Conservation (phyloP, 306 rosid genomes). For the Alnus rubra region DNA sequence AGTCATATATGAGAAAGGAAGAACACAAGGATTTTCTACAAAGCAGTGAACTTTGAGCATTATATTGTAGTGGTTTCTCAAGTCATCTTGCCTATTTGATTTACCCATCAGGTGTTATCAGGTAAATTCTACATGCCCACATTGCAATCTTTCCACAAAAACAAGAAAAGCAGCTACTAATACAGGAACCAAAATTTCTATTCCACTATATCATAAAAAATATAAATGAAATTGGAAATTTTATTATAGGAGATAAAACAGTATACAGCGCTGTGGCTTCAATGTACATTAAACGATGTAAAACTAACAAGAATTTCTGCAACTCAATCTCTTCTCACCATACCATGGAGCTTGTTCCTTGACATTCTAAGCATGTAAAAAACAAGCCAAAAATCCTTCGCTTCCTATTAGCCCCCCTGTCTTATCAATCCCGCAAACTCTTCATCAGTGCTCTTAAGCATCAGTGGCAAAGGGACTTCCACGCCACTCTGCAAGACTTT, state of each 20-base stretch:
- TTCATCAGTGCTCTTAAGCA: conserved; percentile 81
- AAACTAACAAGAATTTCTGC: background rate
- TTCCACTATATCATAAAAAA: too few relatives aligned
- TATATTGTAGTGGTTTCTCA: background rate
- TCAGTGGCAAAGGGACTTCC: conserved; percentile 48
- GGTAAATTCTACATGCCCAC: background rate
- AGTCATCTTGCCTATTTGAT: background rate
- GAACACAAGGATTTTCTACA: background rate
- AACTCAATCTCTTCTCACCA: too few relatives aligned
- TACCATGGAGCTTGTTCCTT: background rate
- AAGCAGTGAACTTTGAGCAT: background rate
- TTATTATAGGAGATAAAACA: background rate
- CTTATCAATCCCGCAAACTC: conserved; percentile 60
- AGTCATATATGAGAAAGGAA: background rate
- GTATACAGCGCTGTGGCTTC: background rate
- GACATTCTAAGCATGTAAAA: background rate
- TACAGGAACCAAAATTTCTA: too few relatives aligned
- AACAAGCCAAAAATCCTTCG: background rate
- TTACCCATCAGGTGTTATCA: background rate
- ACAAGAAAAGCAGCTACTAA: background rate
- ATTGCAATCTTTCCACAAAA: background rate
- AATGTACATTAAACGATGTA: background rate
- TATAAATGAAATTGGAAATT: background rate
- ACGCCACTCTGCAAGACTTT: conserved; percentile 52
- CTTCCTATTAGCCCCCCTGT: conserved; percentile 5